Base-by-base conservation (phyloP, 1,284 basidiomycete species). In the Trametes polyzona region DNA sequence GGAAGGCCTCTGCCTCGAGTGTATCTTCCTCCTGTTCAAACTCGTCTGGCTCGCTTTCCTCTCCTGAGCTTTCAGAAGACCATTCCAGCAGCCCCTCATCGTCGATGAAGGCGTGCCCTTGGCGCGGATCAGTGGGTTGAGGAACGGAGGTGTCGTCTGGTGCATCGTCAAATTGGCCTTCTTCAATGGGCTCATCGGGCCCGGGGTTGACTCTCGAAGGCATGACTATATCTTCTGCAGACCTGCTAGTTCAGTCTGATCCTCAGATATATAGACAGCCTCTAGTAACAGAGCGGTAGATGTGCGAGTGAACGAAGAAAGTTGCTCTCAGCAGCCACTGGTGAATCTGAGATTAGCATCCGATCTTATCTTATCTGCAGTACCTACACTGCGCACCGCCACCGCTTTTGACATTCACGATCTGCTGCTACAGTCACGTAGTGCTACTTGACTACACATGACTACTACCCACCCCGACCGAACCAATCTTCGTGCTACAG, bases 1-100 rank as follows among this genome's bases (percentile, higher is more conserved):
- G 80, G 52, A 82, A 84, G 1, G 66, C 69, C 26, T 64, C 67
- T 3, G 60, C 67, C 41, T 73, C 69, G 37, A 69, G 47, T 1
- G 48, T 54, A 40, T 72, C 67, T 48, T 72, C 67, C 35, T 70
- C 46, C 11, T 36, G 23, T 26, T 47, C 46, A 12, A 67, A 67
- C 39, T 69, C 67, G 24, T 69, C 63, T 12, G 55, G 63, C 17
- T 68, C 65, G 41, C 59, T 60, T 26, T 65, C 67, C 7, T 66
- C 69, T n/a, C 55, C 62, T 1, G 55, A 58, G 36, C 57, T 62
- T n/a, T 54, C 60, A 10, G 63, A 65, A 3, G 69, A 68, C 66
- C 66, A 70, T 23, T 64, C 66, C 17, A 70, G 63, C 10, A 69
- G 46, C 9, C 33, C 47, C 12, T 70, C 67, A 14, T 70, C 67